Conservation (phyloP, 1,139 yeast genomes). For the Lodderomyces theae region DNA sequence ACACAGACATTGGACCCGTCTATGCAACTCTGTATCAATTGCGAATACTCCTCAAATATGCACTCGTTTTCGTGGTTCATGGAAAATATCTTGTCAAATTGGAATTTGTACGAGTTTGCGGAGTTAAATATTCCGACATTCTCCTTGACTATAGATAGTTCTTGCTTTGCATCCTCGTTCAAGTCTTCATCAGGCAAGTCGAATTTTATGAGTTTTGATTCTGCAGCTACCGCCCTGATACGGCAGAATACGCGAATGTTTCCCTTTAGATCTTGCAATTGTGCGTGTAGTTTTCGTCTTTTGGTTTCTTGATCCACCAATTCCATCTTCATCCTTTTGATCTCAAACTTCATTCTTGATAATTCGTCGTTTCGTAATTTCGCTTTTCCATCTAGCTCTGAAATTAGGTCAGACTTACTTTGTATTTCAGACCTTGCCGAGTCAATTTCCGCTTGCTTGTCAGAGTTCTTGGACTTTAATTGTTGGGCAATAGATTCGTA, state of each 20-base stretch:
- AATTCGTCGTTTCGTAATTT: conserved; percentile 6
- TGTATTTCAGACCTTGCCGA: background rate
- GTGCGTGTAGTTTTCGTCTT: conserved; percentile 71
- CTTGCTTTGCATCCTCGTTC: conserved; percentile 50
- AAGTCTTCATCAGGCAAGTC: conserved; percentile 50
- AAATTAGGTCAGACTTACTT: background rate
- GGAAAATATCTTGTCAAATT: conserved; percentile 77
- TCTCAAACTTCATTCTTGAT: conserved; percentile 9
- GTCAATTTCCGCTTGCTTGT: conserved; percentile 11
- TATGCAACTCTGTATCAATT: conserved; percentile 80
- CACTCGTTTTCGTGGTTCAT: conserved; percentile 52
- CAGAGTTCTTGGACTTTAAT: conserved; percentile 9
- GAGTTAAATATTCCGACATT: conserved; percentile 7
- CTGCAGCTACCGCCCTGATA: conserved; percentile 56
- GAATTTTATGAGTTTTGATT: conserved; percentile 30
- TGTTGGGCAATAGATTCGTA: conserved; percentile 8
- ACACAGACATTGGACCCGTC: conserved; percentile 94
- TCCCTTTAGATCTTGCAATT: conserved; percentile 83
- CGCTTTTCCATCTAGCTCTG: background rate
- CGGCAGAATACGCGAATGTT: conserved; percentile 91
- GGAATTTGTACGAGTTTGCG: conserved; percentile 40
- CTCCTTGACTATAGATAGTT: conserved; percentile 32
- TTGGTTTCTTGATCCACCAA: conserved; percentile 13
- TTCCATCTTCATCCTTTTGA: conserved; percentile 22
- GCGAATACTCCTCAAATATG: conserved; percentile 82